These are phyloP conservation scores for Claviceps pazoutovae DNA, from an alignment of 2,329 filamentous ascomycete genomes.

Conservation along the genomic window DNA sequence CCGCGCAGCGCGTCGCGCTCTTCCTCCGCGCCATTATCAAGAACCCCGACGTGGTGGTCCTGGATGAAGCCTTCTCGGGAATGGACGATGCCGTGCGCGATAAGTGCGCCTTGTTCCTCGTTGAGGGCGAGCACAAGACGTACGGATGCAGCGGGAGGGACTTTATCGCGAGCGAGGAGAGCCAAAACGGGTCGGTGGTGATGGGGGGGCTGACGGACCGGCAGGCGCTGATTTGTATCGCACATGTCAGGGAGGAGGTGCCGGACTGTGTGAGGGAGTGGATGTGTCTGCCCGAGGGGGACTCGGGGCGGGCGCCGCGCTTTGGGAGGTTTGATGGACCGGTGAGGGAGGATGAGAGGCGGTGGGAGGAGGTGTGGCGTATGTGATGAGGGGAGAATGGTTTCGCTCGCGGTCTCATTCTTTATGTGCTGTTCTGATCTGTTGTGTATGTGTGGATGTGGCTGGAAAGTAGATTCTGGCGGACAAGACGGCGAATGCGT, in stretches of 20 bases:
- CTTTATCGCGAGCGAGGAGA: constrained; percentile 30
- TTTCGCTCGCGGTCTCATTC: too few species aligned
- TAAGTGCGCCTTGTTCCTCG: constrained; percentile 73
- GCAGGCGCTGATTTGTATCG: constrained; percentile 84
- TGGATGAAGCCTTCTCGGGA: constrained; percentile 80
- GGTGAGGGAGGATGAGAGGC: constrained; percentile 37
- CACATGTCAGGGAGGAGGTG: constrained; percentile 81
- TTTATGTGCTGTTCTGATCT: too few species aligned
- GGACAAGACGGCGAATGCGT: too few species aligned
- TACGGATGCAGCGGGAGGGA: constrained; percentile 16
- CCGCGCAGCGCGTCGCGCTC: constrained; percentile 69
- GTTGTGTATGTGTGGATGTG: background rate
- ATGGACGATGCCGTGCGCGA: constrained; percentile 74
- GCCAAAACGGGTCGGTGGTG: constrained; percentile 25
- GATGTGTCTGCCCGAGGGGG: constrained; percentile 71
- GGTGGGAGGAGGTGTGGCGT: constrained; percentile 56
- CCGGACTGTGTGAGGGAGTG: constrained; percentile 72
- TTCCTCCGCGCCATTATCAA: constrained; percentile 75
- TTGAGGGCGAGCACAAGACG: constrained; percentile 41
- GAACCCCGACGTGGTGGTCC: constrained; percentile 64
- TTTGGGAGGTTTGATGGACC: constrained; percentile 52
- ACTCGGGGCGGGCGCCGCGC: constrained; percentile 44
- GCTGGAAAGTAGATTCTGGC: too few species aligned
- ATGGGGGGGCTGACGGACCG: constrained; percentile 49
- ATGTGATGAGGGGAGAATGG: constrained; percentile 8